Evolutionary conservation across 345 rosid species (phyloP).

Genomic region (Eucalyptus virginea): DNA sequence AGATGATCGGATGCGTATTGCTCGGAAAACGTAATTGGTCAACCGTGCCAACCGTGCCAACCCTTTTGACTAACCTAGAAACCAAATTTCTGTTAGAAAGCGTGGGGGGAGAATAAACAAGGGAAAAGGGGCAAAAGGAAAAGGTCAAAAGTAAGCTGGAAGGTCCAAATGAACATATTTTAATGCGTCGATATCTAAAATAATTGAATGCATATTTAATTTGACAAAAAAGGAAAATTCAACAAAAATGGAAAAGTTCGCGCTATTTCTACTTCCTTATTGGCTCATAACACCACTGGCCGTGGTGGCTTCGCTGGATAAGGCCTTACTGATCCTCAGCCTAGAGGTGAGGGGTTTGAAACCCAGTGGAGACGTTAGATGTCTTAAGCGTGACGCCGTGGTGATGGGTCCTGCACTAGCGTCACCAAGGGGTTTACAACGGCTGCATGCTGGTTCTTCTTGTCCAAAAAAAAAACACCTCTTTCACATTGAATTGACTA

Average conservation of each 20-base stretch:
- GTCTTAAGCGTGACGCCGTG: accelerated
- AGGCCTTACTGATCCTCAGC: too few species aligned
- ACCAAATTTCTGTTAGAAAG: neutral
- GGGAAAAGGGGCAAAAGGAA: neutral
- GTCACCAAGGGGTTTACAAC: too few species aligned
- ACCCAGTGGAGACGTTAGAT: too few species aligned
- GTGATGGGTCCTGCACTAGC: accelerated
- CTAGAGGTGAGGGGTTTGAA: accelerated
- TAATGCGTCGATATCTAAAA: too few species aligned
- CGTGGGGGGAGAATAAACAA: neutral
- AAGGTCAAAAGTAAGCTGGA: neutral
- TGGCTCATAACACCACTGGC: too few species aligned
- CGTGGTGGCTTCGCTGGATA: accelerated
- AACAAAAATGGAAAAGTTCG: too few species aligned
- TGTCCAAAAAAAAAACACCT: too few species aligned
- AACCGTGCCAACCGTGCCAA: neutral
- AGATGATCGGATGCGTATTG: neutral
- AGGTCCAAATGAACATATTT: neutral
- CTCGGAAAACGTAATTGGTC: neutral
- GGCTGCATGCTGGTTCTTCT: accelerated
- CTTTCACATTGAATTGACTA: too few species aligned
- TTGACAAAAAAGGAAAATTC: too few species aligned
- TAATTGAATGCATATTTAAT: too few species aligned
- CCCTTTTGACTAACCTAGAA: neutral
- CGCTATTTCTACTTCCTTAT: too few species aligned